Evolutionary conservation across 176 grass and related monocot species (phyloP).

Genomic region (Thalia dealbata): DNA sequence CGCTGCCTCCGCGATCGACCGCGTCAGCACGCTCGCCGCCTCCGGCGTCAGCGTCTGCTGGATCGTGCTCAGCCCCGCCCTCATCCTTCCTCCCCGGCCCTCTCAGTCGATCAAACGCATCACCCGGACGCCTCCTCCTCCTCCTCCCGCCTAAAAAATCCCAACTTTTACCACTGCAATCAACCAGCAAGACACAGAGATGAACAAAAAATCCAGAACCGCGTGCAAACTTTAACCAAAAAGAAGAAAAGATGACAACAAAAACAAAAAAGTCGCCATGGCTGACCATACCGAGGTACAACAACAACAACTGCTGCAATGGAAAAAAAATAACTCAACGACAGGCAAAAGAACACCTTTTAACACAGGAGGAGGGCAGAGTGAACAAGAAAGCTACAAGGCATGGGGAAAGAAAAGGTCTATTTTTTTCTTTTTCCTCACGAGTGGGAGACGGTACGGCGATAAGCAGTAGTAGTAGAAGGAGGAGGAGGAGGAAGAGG

Average conservation of each 20-base stretch:
- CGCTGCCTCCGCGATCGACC: conserved; percentile 18
- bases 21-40: conserved; percentile 18
- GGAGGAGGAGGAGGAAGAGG: neutral
- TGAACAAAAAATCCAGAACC: too few species aligned
- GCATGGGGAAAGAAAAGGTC: neutral
- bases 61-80: conserved; percentile 25
- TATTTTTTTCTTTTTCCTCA: neutral
- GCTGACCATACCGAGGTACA: neutral
- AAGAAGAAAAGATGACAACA: neutral
- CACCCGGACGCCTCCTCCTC: neutral
- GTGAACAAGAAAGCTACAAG: conserved; percentile 1
- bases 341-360: neutral
- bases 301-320: neutral
- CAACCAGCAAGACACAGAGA: neutral
- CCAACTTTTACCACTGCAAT: neutral
- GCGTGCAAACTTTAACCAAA: neutral
- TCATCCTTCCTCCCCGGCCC: conserved; percentile 12
- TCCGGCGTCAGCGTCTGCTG: conserved; percentile 29
- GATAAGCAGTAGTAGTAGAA: neutral
- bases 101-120: neutral
- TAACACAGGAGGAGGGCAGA: neutral
- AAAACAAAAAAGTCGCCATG: neutral
- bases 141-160: neutral
- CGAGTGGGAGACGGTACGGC: neutral
- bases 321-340: neutral